phyloP scores from a whole-genome alignment of 1,139 yeast species.

The Yamadazyma jaroonii region DNA sequence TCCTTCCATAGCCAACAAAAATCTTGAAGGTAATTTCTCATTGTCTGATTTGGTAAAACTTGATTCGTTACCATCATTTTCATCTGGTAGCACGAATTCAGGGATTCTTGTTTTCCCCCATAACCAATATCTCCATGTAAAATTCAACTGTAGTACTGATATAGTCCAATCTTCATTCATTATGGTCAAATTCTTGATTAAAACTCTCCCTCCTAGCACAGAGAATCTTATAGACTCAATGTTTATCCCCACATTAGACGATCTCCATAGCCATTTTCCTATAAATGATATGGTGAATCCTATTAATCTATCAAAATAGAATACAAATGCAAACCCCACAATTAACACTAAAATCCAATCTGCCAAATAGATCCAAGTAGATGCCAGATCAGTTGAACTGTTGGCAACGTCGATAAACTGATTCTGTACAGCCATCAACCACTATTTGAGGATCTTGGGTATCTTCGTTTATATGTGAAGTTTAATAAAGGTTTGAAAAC shows the following conservation, averaged over 20 bases:
- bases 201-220: conserved; percentile 76
- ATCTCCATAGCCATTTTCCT: conserved; percentile 63
- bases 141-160: conserved; percentile 63
- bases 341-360: conserved; percentile 76
- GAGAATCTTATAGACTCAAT: conserved; percentile 75
- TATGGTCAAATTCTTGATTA: conserved; percentile 71
- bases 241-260: conserved; percentile 52
- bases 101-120: conserved; percentile 50
- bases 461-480: conserved; percentile 1
- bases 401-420: conserved; percentile 15
- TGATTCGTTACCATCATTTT: conserved; percentile 19
- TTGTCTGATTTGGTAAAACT: conserved; percentile 26
- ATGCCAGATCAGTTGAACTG: conserved; percentile 16
- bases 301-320: conserved; percentile 70
- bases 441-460: too few species aligned
- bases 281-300: conserved; percentile 61
- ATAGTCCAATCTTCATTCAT: conserved; percentile 70
- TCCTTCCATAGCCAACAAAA: conserved; percentile 65
- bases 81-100: conserved; percentile 29
- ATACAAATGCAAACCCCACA: conserved; percentile 61
- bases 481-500: background rate
- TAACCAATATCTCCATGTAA: conserved; percentile 92
- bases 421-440: conserved; percentile 14
- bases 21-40: conserved; percentile 55
- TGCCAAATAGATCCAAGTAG: conserved; percentile 70